phyloP scores from a whole-genome alignment of 1,139 yeast species.

The Blastobotrys persicus region DNA sequence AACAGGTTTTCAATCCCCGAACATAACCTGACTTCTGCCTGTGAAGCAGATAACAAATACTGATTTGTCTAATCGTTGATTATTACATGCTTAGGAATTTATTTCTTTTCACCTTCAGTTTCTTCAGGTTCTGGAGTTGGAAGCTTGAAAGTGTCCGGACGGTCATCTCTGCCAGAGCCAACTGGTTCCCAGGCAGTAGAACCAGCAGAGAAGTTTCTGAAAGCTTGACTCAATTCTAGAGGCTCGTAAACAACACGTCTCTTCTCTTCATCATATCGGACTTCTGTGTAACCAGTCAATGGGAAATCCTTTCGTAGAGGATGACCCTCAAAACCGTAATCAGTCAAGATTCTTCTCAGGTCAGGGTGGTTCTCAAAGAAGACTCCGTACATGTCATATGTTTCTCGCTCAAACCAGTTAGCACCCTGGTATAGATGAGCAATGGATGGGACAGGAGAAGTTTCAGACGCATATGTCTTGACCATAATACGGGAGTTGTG shows the following conservation, averaged over 20 bases:
- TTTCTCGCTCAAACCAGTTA: slow-evolving; percentile 89
- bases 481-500: slow-evolving; percentile 86
- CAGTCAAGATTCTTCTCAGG: slow-evolving; percentile 85
- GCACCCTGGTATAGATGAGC: slow-evolving; percentile 73
- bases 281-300: slow-evolving; percentile 86
- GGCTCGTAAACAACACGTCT: slow-evolving; percentile 89
- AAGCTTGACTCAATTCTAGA: slow-evolving; percentile 84
- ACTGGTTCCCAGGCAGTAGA: slow-evolving; percentile 91
- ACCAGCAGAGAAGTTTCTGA: slow-evolving; percentile 86
- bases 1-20: no score
- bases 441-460: slow-evolving; percentile 76
- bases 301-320: slow-evolving; percentile 94
- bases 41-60: no score
- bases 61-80: not conserved
- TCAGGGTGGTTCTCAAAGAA: slow-evolving; percentile 90
- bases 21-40: no score
- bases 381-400: slow-evolving; percentile 81
- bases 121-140: slow-evolving; percentile 78
- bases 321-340: slow-evolving; percentile 90
- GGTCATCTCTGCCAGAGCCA: slow-evolving; percentile 79
- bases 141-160: slow-evolving; percentile 77
- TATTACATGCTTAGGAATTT: not conserved
- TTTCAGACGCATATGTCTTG: slow-evolving; percentile 84
- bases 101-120: slow-evolving; percentile 36
- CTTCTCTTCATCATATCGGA: slow-evolving; percentile 87